Conservation (phyloP, 1,139 yeast species). For the Taphrina wiesneri region DNA sequence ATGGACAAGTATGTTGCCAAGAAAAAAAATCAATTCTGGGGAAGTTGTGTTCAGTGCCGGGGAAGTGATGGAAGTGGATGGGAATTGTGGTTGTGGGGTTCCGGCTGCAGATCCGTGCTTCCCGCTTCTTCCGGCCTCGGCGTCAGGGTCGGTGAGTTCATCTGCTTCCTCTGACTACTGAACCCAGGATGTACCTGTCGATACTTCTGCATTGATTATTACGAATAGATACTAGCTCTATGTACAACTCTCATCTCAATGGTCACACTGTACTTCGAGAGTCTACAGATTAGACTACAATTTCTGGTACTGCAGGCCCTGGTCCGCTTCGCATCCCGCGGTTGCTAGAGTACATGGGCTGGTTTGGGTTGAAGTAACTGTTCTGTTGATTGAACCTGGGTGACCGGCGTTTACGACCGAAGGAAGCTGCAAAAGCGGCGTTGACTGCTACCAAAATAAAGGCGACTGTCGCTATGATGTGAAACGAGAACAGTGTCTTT, state of each 20-base stretch:
- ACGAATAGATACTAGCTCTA: background rate
- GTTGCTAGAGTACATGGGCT: background rate
- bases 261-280: background rate
- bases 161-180: background rate
- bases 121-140: background rate
- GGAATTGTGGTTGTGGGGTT: background rate
- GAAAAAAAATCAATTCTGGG: too few species aligned
- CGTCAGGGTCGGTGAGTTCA: too few species aligned
- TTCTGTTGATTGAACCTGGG: background rate
- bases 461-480: constrained; percentile 12
- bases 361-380: background rate
- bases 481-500: constrained; percentile 25
- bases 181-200: too few species aligned
- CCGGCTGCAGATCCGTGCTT: background rate
- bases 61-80: background rate
- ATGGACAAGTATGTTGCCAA: background rate
- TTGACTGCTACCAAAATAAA: constrained; percentile 10
- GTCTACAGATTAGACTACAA: background rate
- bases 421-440: constrained; percentile 18
- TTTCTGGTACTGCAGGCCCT: background rate
- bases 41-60: background rate
- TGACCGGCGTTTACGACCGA: background rate
- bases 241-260: background rate
- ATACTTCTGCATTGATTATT: background rate
- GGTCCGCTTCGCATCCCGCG: background rate